Conservation (phyloP, 192 early-diverging fungal species). For the Chytriomyces sp. region DNA sequence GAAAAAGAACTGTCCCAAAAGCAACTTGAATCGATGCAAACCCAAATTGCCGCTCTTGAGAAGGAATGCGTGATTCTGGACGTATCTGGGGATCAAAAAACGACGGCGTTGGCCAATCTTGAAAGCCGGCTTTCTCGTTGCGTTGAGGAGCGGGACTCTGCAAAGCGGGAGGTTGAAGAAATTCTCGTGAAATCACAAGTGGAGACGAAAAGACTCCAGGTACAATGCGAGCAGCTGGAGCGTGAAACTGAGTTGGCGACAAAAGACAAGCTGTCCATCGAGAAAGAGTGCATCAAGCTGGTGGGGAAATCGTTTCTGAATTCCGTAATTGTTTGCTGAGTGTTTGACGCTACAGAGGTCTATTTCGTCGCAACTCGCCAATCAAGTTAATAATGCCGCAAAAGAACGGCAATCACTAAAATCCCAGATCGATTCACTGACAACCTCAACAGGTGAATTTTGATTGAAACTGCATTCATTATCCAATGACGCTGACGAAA, state of each 20-base stretch:
- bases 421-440: constrained; percentile 6
- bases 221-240: neutral
- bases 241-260: neutral
- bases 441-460: neutral
- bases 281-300: neutral
- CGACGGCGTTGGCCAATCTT: no score
- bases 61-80: no score
- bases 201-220: neutral
- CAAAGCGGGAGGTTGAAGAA: neutral
- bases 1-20: neutral
- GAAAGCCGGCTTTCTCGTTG: no score
- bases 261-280: neutral
- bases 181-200: neutral
- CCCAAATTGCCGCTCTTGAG: neutral
- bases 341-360: neutral
- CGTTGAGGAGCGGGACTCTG: neutral
- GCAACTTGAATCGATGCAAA: neutral
- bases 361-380: neutral
- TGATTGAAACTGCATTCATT: no score
- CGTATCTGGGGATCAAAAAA: no score
- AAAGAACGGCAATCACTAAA: neutral
- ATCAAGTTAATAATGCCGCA: neutral
- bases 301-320: neutral
- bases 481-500: no score
- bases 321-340: neutral